Evolutionary conservation across 2,329 filamentous ascomycete species (phyloP).

Genomic region (Tolypocladium pustulatum): DNA sequence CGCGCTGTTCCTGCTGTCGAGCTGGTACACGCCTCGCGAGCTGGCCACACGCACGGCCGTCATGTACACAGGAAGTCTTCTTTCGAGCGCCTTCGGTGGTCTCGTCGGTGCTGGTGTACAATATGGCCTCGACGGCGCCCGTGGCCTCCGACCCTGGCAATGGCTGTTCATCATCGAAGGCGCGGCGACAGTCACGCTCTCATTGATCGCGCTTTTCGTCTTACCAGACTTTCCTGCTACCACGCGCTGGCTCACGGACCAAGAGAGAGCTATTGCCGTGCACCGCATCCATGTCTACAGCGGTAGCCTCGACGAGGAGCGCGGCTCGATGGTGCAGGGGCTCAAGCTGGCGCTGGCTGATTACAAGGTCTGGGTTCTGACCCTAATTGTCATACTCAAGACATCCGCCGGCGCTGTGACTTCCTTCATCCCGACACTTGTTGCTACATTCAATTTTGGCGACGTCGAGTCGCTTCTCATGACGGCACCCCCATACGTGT

Average conservation of each 20-base stretch:
- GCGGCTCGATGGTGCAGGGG: conserved; percentile 9
- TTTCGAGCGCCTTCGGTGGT: conserved; percentile 28
- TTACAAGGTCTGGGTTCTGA: conserved; percentile 10
- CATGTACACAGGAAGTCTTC: conserved; percentile 30
- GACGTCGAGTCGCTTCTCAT: neutral
- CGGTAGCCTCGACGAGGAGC: conserved; percentile 8
- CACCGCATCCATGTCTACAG: conserved; percentile 3
- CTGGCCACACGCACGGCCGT: conserved; percentile 31
- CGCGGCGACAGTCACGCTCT: conserved; percentile 16
- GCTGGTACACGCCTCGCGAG: conserved; percentile 44
- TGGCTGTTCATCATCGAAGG: conserved; percentile 24
- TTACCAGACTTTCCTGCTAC: conserved; percentile 27
- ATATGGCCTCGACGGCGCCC: conserved; percentile 15
- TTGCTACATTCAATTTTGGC: conserved; percentile 26
- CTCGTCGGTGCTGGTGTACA: conserved; percentile 33
- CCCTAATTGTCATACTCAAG: conserved; percentile 6
- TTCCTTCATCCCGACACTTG: conserved; percentile 5
- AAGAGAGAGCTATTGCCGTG: conserved; percentile 12
- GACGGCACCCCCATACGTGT: neutral
- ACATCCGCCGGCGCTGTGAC: conserved; percentile 6
- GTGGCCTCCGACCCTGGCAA: conserved; percentile 17
- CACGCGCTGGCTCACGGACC: conserved; percentile 18
- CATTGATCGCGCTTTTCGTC: conserved; percentile 9
- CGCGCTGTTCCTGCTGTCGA: conserved; percentile 30
- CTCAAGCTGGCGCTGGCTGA: conserved; percentile 16